Conservation (phyloP, 202 grass and related monocot genomes). For the Saccharum hybrid region DNA sequence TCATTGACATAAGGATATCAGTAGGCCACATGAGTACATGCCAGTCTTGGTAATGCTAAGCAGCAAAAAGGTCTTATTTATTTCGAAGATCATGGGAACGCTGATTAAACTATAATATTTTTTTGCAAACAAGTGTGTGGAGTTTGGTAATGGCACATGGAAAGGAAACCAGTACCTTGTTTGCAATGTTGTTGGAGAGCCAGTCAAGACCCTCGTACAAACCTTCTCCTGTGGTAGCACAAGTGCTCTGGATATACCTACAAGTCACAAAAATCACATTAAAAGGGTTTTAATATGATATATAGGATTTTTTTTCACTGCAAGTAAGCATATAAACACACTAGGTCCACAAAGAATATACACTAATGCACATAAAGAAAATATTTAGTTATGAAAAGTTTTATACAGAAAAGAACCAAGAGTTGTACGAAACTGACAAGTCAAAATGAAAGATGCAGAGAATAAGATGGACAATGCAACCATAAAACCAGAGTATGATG, state of each 20-base stretch:
- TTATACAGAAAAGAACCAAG: background rate
- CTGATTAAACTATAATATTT: too few relatives aligned
- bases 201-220: conserved; percentile 72
- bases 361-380: background rate
- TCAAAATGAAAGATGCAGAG: background rate
- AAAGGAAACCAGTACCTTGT: conserved; percentile 52
- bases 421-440: background rate
- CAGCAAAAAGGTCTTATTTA: background rate
- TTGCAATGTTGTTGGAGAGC: conserved; percentile 76
- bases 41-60: too few relatives aligned
- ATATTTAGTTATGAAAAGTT: background rate
- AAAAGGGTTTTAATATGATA: background rate
- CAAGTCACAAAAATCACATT: background rate
- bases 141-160: background rate
- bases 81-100: background rate
- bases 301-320: background rate
- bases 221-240: conserved; percentile 68
- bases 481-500: background rate
- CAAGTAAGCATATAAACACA: background rate
- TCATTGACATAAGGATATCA: background rate
- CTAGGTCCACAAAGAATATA: background rate
- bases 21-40: background rate
- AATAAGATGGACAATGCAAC: background rate
- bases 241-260: conserved; percentile 78
- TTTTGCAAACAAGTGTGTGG: background rate